Evolutionary conservation across 1,284 basidiomycete genomes (phyloP), one percentile per base, ranked within the genome.

Genomic region (Polyporus tsugae): DNA sequence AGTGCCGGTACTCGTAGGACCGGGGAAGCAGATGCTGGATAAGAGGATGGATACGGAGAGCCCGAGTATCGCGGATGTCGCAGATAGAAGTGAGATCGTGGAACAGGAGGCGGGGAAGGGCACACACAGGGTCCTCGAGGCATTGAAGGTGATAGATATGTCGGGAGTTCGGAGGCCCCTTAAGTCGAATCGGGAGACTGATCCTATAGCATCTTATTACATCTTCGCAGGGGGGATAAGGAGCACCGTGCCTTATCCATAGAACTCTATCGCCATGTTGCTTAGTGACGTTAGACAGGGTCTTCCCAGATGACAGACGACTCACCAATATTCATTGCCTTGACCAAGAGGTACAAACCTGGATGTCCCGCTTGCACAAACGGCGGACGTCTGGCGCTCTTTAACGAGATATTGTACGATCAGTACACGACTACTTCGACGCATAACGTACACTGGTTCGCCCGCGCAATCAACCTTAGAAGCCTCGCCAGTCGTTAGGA

Each of bases 1-100:
- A 38, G 59, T 22, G 11, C 25, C 59, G 53, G 53, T 22, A 52
- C 58, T 39, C 38, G 75, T 76, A 80, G 73, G 53, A 79, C 78
- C 78, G 76, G 72, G 80, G 76, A 22, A n/a, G 44, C 22, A 13
- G 64, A 81, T 68, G 68, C 77, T 78, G n/a, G 77, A 78, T 42
- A 74, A 75, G 33, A 82, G 69, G 59, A 82, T 76, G 39, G 38
- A 78, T 77, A 10, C 76, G 74, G 74, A 81, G 74, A 10, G 80
- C 76, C 29, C 2, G 29, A 2, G 29, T 29, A 67, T 80, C 79
- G 33, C 78, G 79, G 19, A 80, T 69, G 67, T 80, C 80, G 73
- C 79, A 76, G 57, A 80, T 75, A 75, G 74, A 10, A 75, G 74
- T 13, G 77, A 74, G 10, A 77, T 68, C 19, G 76, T 76, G 76